Base-by-base conservation (phyloP, 1,284 basidiomycete genomes). In the Apiotrichum veenhuisii region DNA sequence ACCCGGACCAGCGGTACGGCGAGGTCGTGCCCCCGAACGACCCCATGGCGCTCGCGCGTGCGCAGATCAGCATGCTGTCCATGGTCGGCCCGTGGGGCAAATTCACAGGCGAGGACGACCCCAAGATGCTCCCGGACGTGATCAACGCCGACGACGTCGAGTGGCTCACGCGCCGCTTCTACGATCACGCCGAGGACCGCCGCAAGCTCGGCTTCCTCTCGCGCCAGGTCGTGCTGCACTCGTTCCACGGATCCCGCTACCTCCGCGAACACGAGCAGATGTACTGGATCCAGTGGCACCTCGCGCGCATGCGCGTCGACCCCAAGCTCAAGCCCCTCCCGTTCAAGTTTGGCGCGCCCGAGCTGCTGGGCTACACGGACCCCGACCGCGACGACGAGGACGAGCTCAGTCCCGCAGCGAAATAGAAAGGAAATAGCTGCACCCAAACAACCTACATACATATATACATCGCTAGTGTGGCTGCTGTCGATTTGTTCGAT, bases 181-280 rank as follows among this genome's bases (percentile, higher is more conserved):
- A 58, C 44, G 45, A 51, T 37, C 42, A 46, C 43, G 40, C 42
- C 30, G 49, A 54, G 34, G 52, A 54, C 37, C 52, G 57, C 20
- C 57, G 57, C 49, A 47, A 43, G 45, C 57, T 58, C 18, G 57
- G 57, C 45, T 25, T 54, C 26, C 52, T 58, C 40, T 50, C 50
- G 15, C 57, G 57, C 44, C 30, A 54, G 33, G 53, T 54, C 33
- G 50, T 58, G 2, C 34, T 58, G 18, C 52, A 40, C 49, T 46
- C 42, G 37, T 58, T 58, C 50, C 53, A 54, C 44, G 57, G 57
- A 12, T 30, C 30, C 18, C 43, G 57, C 15, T 58, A 58, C 44
- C 48, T 58, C 23, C 57, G 57, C 41, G 57, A 58, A 25, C 57
- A 58, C 44, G 57, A 58, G 38, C 57, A 58, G 38, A 58, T 58